Base-by-base conservation (phyloP, 2,329 filamentous ascomycete genomes). In the Elsinoe fawcettii region DNA sequence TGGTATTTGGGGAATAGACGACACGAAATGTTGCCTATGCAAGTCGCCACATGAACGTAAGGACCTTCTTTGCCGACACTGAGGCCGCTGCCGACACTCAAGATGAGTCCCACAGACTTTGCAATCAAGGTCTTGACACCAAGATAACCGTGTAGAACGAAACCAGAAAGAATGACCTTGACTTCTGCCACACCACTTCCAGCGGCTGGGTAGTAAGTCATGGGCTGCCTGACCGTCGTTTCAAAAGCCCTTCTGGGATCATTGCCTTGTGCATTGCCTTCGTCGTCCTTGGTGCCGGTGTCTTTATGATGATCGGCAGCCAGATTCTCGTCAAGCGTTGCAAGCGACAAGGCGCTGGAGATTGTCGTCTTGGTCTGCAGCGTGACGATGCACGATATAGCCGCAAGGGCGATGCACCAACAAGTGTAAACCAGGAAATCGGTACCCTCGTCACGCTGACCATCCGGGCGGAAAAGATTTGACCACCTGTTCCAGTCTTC, bases 161-260 rank as follows among this genome's bases (percentile, higher is more conserved):
- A 99, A 5, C 93, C 93, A 66, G 90, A 96, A n/a, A 97, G 81
- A 59, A 97, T 97, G 59, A 97, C 93, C 62, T 93, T 91, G 57
- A 97, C 92, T 74, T 99, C 93, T 5, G 93, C 93, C 11, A 99
- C 93, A 65, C 93, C 93, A 72, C 90, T 96, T 51, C 93, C 93
- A 41, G 92, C 92, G 59, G 92, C 93, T 6, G 93, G 91, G 70
- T 96, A 99, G 72, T 96, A 99, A 4, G 92, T 81, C 86, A 95
- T 95, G 1, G 89, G 87, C 2, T 86, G 80, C 0, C 76, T 71
- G 1, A 66, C 58, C 16, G 70, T 66, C 27, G 70, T 69, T 57
- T 73, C 70, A 60, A 65, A 66, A 65, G 67, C 74, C 55, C 71
- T 60, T 62, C 72, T 75, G 18, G 69, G 75, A 60, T 67, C 76